Evolutionary conservation across 345 rosid species (phyloP).

Genomic region (Limnanthes douglasii): DNA sequence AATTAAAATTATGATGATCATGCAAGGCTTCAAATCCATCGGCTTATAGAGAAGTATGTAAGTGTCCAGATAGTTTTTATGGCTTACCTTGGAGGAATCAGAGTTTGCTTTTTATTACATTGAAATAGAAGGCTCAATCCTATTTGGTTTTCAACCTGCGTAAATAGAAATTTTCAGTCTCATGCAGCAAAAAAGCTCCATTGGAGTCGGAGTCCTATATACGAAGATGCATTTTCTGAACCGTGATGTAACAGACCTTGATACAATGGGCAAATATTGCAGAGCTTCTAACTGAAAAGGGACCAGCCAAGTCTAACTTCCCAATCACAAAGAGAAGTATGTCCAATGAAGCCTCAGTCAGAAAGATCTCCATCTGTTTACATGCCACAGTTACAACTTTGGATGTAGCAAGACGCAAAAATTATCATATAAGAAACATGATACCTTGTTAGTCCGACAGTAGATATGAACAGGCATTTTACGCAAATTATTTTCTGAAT

Average conservation of each 20-base stretch:
- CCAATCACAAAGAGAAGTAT: constrained; percentile 66
- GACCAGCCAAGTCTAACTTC: constrained; percentile 76
- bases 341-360: constrained; percentile 75
- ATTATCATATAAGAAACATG: constrained; percentile 4
- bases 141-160: constrained; percentile 77
- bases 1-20: too few relatives aligned
- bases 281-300: constrained; percentile 58
- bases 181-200: background rate
- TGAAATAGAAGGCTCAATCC: constrained; percentile 53
- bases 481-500: constrained; percentile 11
- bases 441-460: constrained; percentile 68
- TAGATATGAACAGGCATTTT: constrained; percentile 54
- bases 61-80: too few relatives aligned
- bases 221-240: too few relatives aligned
- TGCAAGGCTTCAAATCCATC: too few relatives aligned
- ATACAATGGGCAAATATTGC: constrained; percentile 57
- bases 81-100: too few relatives aligned
- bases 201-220: too few relatives aligned
- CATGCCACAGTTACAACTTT: constrained; percentile 10
- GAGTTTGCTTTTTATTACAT: constrained; percentile 38
- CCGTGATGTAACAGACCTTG: constrained; percentile 61
- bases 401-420: constrained; percentile 6
- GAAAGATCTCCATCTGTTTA: constrained; percentile 53
- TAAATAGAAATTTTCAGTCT: constrained; percentile 2
- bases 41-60: too few relatives aligned